Evolutionary conservation across 1,284 basidiomycete species (phyloP).

Genomic region (Fomitiporia mediterranea): DNA sequence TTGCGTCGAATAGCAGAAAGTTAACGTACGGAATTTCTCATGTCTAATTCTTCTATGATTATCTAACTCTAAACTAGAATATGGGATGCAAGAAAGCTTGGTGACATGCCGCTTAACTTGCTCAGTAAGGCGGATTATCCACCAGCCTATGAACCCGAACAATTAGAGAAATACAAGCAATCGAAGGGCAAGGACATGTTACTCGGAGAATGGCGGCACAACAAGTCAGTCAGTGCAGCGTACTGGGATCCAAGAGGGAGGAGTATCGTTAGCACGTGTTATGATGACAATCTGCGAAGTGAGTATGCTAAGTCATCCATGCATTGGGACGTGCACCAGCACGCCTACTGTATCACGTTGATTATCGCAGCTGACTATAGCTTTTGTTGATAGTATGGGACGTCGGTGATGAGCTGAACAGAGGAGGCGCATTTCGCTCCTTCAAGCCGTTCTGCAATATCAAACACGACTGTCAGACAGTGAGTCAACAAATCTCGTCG

Average conservation of each 20-base stretch:
- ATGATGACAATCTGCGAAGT: constrained; percentile 71
- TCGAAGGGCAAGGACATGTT: constrained; percentile 51
- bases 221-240: constrained; percentile 72
- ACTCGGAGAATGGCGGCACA: constrained; percentile 61
- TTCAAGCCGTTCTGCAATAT: constrained; percentile 58
- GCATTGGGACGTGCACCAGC: not conserved
- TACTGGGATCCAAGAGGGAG: constrained; percentile 78
- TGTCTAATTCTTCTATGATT: not conserved
- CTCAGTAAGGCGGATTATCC: constrained; percentile 26
- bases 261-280: constrained; percentile 73
- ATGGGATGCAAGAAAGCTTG: constrained; percentile 70
- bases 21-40: constrained; percentile 47
- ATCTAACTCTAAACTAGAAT: constrained; percentile 40
- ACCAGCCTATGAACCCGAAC: constrained; percentile 46
- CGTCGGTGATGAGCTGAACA: constrained; percentile 44
- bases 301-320: constrained; percentile 28
- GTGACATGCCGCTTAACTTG: constrained; percentile 34
- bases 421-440: constrained; percentile 45
- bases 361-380: not conserved
- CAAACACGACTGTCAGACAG: constrained; percentile 73
- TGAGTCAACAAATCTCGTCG: constrained; percentile 30
- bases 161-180: constrained; percentile 42
- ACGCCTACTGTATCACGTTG: not conserved
- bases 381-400: constrained; percentile 59
- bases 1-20: constrained; percentile 65